phyloP scores from a whole-genome alignment of 495 filamentous ascomycete species.

The Penicillium soppii region DNA sequence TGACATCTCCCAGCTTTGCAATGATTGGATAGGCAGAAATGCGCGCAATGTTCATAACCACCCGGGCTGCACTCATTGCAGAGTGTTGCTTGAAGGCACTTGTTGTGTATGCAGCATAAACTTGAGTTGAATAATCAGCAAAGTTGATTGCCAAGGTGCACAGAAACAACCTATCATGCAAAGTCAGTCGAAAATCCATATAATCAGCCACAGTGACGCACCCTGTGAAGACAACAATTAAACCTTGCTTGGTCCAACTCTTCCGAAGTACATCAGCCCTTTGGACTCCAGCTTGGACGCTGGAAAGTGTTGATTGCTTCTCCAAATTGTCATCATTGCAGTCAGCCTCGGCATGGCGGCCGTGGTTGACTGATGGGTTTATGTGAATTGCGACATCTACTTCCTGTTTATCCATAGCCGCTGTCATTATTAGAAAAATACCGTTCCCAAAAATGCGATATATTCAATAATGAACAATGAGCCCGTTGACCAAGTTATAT shows the following conservation, averaged over 20 bases:
- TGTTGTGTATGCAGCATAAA: slow-evolving; percentile 22
- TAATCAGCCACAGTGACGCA: neutral
- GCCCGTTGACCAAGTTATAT: neutral
- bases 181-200: neutral
- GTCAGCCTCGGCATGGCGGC: neutral
- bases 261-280: slow-evolving; percentile 22
- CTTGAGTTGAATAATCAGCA: slow-evolving; percentile 23
- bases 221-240: slow-evolving; percentile 23
- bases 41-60: slow-evolving; percentile 25
- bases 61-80: slow-evolving; percentile 23
- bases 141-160: slow-evolving; percentile 26
- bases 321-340: neutral
- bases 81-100: slow-evolving; percentile 26
- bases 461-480: too few species aligned
- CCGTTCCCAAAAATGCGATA: too few species aligned
- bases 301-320: slow-evolving; percentile 2
- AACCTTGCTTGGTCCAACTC: slow-evolving; percentile 21
- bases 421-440: too few species aligned
- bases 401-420: neutral
- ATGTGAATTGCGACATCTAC: neutral
- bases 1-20: slow-evolving; percentile 24
- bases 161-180: slow-evolving; percentile 15
- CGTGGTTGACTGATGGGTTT: neutral
- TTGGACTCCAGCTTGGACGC: slow-evolving; percentile 22
- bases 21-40: slow-evolving; percentile 28